Base-by-base conservation (phyloP, 2,329 filamentous ascomycete genomes). In the Dendrostoma leiphaemia region DNA sequence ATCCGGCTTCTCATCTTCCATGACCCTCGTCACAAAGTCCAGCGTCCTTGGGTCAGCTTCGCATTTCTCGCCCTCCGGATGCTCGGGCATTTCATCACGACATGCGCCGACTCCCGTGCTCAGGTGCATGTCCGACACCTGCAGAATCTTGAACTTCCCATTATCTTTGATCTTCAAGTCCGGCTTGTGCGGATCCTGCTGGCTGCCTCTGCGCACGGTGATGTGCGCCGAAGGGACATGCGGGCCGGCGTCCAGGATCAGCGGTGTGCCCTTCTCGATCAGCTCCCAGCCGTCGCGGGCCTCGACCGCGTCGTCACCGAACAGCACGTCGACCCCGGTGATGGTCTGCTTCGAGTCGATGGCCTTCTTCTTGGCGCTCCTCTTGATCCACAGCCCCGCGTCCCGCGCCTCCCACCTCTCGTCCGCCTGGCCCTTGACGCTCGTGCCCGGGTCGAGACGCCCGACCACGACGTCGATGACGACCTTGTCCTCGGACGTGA, bases 121-220 rank as follows among this genome's bases (percentile, higher is more conserved):
- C 53, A 99, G 74, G 71, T 99, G 94, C 58, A 97, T 74, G 73
- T 99, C 94, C n/a, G 91, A 89, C 52, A 96, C 78, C 72, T 99
- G 94, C 81, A 99, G 85, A 60, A 99, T 96, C 76, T 97, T 97
- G 77, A 97, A 97, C 63, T 88, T 91, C 28, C 93, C 94, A 67
- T 94, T 91, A 58, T 95, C 91, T 40, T 84, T 82, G 59, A 99
- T 90, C 55, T 89, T 84, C 10, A 88, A 89, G 35, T 84, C 76
- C 1, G 89, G 88, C 68, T 87, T 91, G 64, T 85, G 81, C 32
- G 79, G 70, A 60, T 86, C 82, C 21, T 77, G 74, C 21, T 83
- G 82, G 48, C 79, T 76, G 2, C 94, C 93, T 62, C 89, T 83
- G 48, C 90, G 84, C 47, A 97, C 79, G 24, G 85, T 95, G 53